Base-by-base conservation (phyloP, 2,329 filamentous ascomycete genomes). In the Hirsutella thompsonii region DNA sequence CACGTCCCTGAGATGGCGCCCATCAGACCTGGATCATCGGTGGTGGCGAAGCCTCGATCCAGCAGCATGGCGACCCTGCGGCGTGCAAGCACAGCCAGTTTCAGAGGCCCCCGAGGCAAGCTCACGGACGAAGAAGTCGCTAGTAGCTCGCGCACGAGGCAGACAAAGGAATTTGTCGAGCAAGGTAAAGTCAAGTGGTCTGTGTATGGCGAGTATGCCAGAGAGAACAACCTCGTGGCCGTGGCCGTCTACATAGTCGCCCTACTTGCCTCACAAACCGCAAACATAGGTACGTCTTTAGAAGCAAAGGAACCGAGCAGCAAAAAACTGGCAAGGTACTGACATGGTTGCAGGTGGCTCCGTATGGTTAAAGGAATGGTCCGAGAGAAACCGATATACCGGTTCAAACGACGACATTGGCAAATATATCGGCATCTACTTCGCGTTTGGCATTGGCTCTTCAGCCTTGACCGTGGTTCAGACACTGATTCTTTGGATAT, bases 101-200 rank as follows among this genome's bases (percentile, higher is more conserved):
- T 94, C 70, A 81, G 73, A 44, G 88, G 89, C 1, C 83, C 86
- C 19, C 77, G 86, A 46, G 86, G 88, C 50, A 94, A 92, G 61
- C 62, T 90, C 26, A 75, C 71, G 0, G 90, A 96, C 51, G 88
- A 96, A 52, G 86, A 90, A 62, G 79, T 85, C 40, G 76, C 75
- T 3, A 72, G 67, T 37, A 66, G 77, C 41, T 68, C 81, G 53
- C 90, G 86, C 64, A 88, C 83, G 36, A 86, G 81, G 56, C 89
- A 95, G 61, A 73, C 71, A 42, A 93, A 94, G 62, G 92, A 98
- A 60, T 82, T 83, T 49, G 74, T 78, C 2, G 88, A 98, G 60
- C 88, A 98, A 64, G 92, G 92, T 54, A 95, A 96, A 59, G 92
- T 98, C 51, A 96, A 95, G 62, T 96, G 92, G 89, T 53, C 55